Percentiles rank a stretch among this genome's conserved stretches.
Evolutionary conservation across 1,284 basidiomycete species (phyloP).

Genomic region (Cerrena zonata): DNA sequence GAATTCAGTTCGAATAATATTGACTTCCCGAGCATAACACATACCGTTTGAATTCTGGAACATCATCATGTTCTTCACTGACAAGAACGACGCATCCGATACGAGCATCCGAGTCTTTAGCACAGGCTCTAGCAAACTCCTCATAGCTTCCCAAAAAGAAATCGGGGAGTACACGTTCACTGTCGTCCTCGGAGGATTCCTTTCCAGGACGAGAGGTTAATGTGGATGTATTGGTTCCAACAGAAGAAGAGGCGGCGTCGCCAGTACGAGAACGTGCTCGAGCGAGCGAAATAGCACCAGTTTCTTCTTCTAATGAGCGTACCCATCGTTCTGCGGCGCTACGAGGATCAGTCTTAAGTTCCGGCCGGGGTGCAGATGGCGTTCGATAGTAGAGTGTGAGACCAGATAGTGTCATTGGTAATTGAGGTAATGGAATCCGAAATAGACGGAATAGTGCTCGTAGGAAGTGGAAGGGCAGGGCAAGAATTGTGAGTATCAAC

Average conservation of each 20-base stretch:
- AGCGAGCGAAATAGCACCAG: slow-evolving; percentile 59
- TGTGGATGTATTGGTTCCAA: slow-evolving; percentile 33
- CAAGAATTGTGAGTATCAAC: slow-evolving; percentile 26
- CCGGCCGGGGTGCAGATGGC: slow-evolving; percentile 15
- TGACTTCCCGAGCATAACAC: too few species aligned
- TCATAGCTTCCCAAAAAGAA: slow-evolving; percentile 84
- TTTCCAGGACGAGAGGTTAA: slow-evolving; percentile 24
- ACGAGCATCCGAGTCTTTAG: slow-evolving; percentile 56
- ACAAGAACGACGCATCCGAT: slow-evolving; percentile 82
- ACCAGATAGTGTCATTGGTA: slow-evolving; percentile 24
- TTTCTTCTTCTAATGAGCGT: slow-evolving; percentile 74
- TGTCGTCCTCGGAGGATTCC: slow-evolving; percentile 16
- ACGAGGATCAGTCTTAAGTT: slow-evolving; percentile 15
- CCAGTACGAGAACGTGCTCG: slow-evolving; percentile 32
- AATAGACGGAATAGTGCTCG: slow-evolving; percentile 32
- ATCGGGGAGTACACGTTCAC: slow-evolving; percentile 53
- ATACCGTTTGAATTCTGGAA: slow-evolving; percentile 78
- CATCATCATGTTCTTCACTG: slow-evolving; percentile 86
- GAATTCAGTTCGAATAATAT: background rate
- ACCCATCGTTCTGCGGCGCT: slow-evolving; percentile 66
- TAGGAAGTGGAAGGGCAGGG: slow-evolving; percentile 29
- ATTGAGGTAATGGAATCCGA: slow-evolving; percentile 29
- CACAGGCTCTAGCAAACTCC: slow-evolving; percentile 61
- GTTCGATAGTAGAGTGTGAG: slow-evolving; percentile 44
- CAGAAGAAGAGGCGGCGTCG: slow-evolving; percentile 22